Evolutionary conservation across 495 filamentous ascomycete species (phyloP), one percentile per base, ranked within the genome.

Genomic region (Neurospora terricola): DNA sequence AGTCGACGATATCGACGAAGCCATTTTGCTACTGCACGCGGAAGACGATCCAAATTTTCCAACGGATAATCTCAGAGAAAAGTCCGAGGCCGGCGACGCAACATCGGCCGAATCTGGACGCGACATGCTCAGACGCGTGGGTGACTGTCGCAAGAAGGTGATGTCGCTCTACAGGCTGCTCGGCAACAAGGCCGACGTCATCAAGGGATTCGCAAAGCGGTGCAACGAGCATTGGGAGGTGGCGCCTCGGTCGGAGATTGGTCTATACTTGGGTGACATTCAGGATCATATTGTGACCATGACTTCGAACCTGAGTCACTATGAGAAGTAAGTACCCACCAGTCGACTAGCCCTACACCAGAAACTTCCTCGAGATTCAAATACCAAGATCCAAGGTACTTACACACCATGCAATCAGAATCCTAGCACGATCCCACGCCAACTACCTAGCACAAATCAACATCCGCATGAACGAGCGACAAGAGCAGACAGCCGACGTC

Each of bases 231-330:
- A 95, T 75, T 99, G 96, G 94, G 93, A 97, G 77, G 91, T 99
- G 59, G 96, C 96, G 36, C 96, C 96, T 70, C 87, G 95, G 73
- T 94, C 91, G 39, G 96, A 99, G 81, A 98, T 99, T 81, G 95
- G 96, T 8, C 78, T 98, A 71, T 99, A 98, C 82, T 82, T 99
- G 73, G 95, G 96, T 71, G 96, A 98, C 85, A 98, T 99, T 76
- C 96, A 98, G 82, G 96, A 99, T 83, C 95, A 98, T 80, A 97
- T 98, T 77, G 90, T 99, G 82, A 99, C 95, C 69, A 98, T 98
- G 96, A 97, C 94, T 40, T 90, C 90, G 73, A 98, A 97, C 80
- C 84, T 99, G 76, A 91, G 90, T 73, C 94, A 99, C 80, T 98
- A 98, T 75, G 96, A 99, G 83, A 96, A 93, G 94, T 96, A 83